Conservation (phyloP, 2,329 filamentous ascomycete genomes). For the Lachnellula cervina region DNA sequence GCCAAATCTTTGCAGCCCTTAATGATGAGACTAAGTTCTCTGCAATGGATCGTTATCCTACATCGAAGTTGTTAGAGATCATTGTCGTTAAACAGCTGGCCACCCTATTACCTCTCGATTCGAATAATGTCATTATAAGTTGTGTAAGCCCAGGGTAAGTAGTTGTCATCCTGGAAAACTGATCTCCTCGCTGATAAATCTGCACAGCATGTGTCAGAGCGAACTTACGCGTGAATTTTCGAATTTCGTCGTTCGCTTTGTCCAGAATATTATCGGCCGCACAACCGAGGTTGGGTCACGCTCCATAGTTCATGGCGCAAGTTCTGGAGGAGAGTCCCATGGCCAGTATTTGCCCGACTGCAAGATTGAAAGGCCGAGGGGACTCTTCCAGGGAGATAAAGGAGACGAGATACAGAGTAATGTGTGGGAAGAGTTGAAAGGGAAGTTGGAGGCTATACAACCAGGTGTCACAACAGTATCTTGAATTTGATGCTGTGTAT, state of each 20-base stretch:
- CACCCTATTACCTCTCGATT: background rate
- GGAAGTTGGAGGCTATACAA: slow-evolving; percentile 38
- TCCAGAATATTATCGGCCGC: slow-evolving; percentile 37
- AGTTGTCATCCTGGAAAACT: background rate
- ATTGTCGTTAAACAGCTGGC: slow-evolving; percentile 8
- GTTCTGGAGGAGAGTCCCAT: slow-evolving; percentile 37
- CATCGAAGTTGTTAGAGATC: slow-evolving; percentile 9
- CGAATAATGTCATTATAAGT: slow-evolving; percentile 7
- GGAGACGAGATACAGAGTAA: slow-evolving; percentile 35
- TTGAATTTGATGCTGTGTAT: background rate
- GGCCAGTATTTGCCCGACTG: slow-evolving; percentile 43
- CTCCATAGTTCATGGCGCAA: slow-evolving; percentile 38
- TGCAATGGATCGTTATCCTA: slow-evolving; percentile 9
- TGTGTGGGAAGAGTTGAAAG: slow-evolving; percentile 40
- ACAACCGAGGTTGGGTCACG: slow-evolving; percentile 43
- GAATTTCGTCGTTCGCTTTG: background rate
- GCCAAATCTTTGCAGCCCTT: slow-evolving; percentile 11
- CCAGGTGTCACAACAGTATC: slow-evolving; percentile 32
- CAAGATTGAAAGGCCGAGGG: slow-evolving; percentile 11
- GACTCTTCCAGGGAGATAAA: slow-evolving; percentile 32
- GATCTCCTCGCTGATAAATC: background rate
- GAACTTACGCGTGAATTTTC: background rate
- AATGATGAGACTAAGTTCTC: slow-evolving; percentile 2
- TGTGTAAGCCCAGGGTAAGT: slow-evolving; percentile 6
- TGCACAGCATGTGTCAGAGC: slow-evolving; percentile 2